Conservation (phyloP, 2,329 filamentous ascomycete species). For the Aspergillus clavatus region DNA sequence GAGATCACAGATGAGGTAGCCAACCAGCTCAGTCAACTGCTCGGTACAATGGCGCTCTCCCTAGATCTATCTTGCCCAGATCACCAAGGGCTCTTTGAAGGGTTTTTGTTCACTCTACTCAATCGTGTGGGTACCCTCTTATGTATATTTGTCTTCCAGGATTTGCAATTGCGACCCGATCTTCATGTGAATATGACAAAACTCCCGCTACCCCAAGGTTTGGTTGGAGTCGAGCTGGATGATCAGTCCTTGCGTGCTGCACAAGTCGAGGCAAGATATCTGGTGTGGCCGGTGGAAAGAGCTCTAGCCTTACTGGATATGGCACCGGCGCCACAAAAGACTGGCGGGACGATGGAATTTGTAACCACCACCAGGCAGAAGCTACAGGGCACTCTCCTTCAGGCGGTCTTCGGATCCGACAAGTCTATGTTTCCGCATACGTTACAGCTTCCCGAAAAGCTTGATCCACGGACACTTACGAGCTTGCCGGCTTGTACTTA, state of each 20-base stretch:
- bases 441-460: constrained; percentile 20
- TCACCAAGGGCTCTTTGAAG: constrained; percentile 38
- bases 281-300: constrained; percentile 34
- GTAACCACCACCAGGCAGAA: constrained; percentile 22
- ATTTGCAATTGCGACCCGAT: constrained; percentile 25
- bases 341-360: constrained; percentile 8
- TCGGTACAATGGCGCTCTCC: constrained; percentile 28
- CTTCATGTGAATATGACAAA: constrained; percentile 18
- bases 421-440: constrained; percentile 27
- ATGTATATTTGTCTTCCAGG: constrained; percentile 37
- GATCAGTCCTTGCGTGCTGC: constrained; percentile 22
- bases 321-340: not conserved
- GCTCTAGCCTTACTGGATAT: constrained; percentile 22
- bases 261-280: constrained; percentile 32
- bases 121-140: constrained; percentile 39
- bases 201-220: constrained; percentile 30
- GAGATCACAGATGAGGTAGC: constrained; percentile 14
- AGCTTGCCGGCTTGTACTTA: constrained; percentile 4
- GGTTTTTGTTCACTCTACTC: constrained; percentile 36
- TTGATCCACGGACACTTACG: constrained; percentile 16
- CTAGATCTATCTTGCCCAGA: constrained; percentile 22
- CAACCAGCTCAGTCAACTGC: constrained; percentile 19
- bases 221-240: constrained; percentile 22
- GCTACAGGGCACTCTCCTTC: constrained; percentile 40
- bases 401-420: constrained; percentile 38